Conservation (phyloP, 345 rosid species). For the Isatis tinctoria region DNA sequence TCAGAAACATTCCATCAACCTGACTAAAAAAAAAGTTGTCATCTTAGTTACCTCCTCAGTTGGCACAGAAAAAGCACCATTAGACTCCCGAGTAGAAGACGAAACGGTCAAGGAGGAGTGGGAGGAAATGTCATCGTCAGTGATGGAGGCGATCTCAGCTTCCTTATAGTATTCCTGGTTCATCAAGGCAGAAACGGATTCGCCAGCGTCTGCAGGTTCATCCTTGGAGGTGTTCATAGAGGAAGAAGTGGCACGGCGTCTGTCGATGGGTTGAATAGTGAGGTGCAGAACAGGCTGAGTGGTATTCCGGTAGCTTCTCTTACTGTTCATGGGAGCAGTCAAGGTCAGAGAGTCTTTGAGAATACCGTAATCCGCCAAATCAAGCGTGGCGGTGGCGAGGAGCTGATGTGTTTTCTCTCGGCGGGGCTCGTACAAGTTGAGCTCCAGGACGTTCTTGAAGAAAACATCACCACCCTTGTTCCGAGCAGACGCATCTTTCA, state of each 20-base stretch:
- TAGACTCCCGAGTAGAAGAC: conserved; percentile 41
- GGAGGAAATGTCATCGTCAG: conserved; percentile 78
- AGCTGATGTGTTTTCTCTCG: conserved; percentile 75
- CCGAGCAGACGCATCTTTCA: conserved; percentile 52
- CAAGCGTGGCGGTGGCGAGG: conserved; percentile 69
- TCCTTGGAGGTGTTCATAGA: conserved; percentile 41
- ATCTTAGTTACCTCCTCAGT: conserved; percentile 40
- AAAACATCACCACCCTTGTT: conserved; percentile 51
- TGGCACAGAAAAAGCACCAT: conserved; percentile 44
- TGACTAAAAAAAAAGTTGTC: neutral
- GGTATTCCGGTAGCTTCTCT: conserved; percentile 63
- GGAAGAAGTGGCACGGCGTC: conserved; percentile 40
- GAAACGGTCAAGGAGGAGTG: conserved; percentile 66
- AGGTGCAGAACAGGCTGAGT: conserved; percentile 65
- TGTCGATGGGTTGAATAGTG: conserved; percentile 54
- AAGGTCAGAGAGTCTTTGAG: conserved; percentile 45
- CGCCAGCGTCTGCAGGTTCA: conserved; percentile 45
- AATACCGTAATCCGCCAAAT: conserved; percentile 73
- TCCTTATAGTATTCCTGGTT: conserved; percentile 78
- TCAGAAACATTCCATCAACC: neutral
- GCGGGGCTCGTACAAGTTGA: conserved; percentile 82
- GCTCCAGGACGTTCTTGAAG: conserved; percentile 62
- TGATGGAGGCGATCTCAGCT: conserved; percentile 64
- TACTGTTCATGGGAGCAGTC: conserved; percentile 68
- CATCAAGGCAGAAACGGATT: conserved; percentile 74